Conservation (phyloP, 306 rosid genomes). For the Malus sieversii region DNA sequence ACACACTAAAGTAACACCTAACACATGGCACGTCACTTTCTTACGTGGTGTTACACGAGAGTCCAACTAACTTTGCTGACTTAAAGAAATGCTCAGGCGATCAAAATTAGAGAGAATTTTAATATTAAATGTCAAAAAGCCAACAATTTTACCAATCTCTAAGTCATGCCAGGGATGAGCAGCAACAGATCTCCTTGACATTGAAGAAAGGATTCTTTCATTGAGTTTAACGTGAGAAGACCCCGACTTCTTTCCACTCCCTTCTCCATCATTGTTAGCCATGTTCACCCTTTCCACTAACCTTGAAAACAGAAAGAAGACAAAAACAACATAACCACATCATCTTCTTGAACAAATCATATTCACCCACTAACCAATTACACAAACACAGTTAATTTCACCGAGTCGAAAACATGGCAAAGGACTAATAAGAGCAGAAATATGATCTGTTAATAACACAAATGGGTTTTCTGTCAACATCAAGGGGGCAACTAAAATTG, state of each 20-base stretch:
- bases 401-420: background rate
- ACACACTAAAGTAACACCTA: background rate
- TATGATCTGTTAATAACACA: background rate
- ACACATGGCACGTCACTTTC: background rate
- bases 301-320: background rate
- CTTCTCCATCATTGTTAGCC: slow-evolving; percentile 48
- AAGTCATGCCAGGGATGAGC: slow-evolving; percentile 99
- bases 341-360: background rate
- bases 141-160: slow-evolving; percentile 59
- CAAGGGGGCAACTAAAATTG: background rate
- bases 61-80: background rate
- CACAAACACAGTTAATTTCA: slow-evolving; percentile 5
- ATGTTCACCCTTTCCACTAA: slow-evolving; percentile 31
- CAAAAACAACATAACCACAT: background rate
- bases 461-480: background rate
- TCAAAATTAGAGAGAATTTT: background rate
- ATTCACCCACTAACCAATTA: background rate
- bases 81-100: background rate
- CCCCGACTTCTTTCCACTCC: slow-evolving; percentile 29
- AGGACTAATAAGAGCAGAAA: background rate
- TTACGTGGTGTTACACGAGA: background rate
- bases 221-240: slow-evolving; percentile 42
- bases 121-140: background rate
- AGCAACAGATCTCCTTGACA: slow-evolving; percentile 79
- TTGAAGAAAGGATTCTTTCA: slow-evolving; percentile 81